Base-by-base conservation (phyloP, 2,329 filamentous ascomycete genomes). In the Epichloe hybrida region DNA sequence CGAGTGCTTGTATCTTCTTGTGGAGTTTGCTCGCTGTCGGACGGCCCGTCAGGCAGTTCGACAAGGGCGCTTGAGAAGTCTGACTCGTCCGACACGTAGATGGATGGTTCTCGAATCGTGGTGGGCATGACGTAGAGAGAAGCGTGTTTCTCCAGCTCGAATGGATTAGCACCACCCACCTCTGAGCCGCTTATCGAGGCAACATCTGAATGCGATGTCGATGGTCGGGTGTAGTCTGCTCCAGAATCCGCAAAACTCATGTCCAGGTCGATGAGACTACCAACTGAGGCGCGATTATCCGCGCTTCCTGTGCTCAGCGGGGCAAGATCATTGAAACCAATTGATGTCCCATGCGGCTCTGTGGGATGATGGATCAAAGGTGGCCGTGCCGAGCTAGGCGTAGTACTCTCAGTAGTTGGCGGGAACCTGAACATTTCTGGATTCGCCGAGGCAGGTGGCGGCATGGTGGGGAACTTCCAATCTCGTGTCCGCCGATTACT, bases 91-190 rank as follows among this genome's bases (percentile, higher is more conserved):
- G 76, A 76, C 9, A 81, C 73, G 58, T 81, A 82, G 45, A 81
- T 79, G 3, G 76, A 79, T 0, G 77, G 76, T 55, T 80, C 76
- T 37, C 77, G 69, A 47, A 66, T 69, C 0, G 65, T 62, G 4
- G 64, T 58, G 4, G 69, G 63, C 57, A 63, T 59, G 12, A 66
- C 67, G 54, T 80, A 79, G 1, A 80, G 64, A 1, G 78, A 81
- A 1, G 77, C 69, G 56, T 82, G 79, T n/a, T 75, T 73, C 61
- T 84, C 80, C 3, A 83, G 69, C 50, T 82, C 77, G 52, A 83
- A 83, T 0, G 80, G 78, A 56, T 79, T 79, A 2, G 69, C 72
- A 12, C 72, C 69, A 27, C 76, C 73, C 35, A 76, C 17, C 17
- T 81, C 76, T 1, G 78, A 79, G 48, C 78, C 79, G 7, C 72